Base-by-base conservation (phyloP, 129 eudicot species). In the Flaveria sonorensis region DNA sequence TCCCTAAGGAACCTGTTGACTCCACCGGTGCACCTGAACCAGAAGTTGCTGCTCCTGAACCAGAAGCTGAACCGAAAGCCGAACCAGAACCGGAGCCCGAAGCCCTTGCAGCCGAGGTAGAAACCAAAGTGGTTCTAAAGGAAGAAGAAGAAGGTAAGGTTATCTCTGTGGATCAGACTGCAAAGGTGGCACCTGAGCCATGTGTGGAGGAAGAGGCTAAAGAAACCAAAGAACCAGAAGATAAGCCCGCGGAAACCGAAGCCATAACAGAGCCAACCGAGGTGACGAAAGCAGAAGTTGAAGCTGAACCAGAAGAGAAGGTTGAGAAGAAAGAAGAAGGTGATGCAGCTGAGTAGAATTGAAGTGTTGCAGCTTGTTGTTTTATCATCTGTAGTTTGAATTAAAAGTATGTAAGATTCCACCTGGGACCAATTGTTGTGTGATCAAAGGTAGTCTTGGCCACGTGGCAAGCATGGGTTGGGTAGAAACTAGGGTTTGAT, bases 101-200 rank as follows among this genome's bases (percentile, higher is more conserved):
- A 51, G 75, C 50, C 36, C 79, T 82, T 45, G 88, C 79, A 20
- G 82, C 47, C 65, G 88, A 81, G 69, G 81, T 81, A 56, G 88
- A 77, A 70, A 51, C 80, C n/a, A 73, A 77, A 53, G 76, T 56
- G 60, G 84, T 69, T 39, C 68, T 78, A 13, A 65, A 71, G 26
- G 81, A 74, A 47, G 81, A 71, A 43, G 77, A 81, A 32, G 76
- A 43, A 30, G 81, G 61, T 36, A 46, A 67, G 46, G 81, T 19
- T 53, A 53, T 36, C 51, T 66, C 77, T 73, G 71, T 72, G 71
- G 79, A 57, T 10, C 76, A 77, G 60, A 46, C 81, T 32, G 81
- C 83, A 62, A 85, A 85, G 79, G 89, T 81, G 83, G 89, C 83
- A 45, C 88, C 88, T 0, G 88, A 74, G 72, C 84, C 84, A n/a